Base-by-base conservation (phyloP, 805 yeast species). In the Starmerella asiatica region DNA sequence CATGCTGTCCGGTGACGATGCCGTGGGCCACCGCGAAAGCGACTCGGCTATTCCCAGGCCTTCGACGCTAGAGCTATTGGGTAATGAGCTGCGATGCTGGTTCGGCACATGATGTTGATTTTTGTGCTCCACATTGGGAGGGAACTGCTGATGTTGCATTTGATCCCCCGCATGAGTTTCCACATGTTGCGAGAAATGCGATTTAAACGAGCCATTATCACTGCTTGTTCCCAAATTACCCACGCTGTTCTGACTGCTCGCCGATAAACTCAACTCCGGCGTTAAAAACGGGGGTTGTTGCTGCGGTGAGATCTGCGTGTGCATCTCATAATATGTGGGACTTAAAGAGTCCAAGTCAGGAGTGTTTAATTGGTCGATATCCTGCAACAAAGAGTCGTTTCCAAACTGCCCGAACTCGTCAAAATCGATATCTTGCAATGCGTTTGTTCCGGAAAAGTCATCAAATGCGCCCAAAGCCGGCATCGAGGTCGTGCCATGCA, bases 21-120 rank as follows among this genome's bases (percentile, higher is more conserved):
- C 21, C n/a, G 33, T 33, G 18, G 37, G 32, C 45, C 42, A 38
- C 20, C 23, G 5, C n/a, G 17, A 6, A 4, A 34, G 35, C 23
- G 39, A 24, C 39, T 46, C 49, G 21, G 43, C 48, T 18, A 46
- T 46, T 12, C 49, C 49, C 9, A 46, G 42, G 9, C 45, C 49
- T 28, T 46, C 48, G 6, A 46, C 49, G 21, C 29, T 32, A n/a
- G 17, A 15, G 32, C 30, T n/a, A 28, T 12, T 16, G 9, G 34
- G 16, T 9, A 14, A 28, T 9, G 7, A 6, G 8, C 15, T n/a
- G 17, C 26, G 26, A 23, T 23, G 26, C 26, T 23, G 26, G 9
- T 23, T 7, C 26, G 7, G 26, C 26, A 23, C 11, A 7, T 23
- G 26, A 7, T 23, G 26, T 11, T 23, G 26, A 7, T 23, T 7